Percentiles rank a stretch among this genome's conserved stretches.
Conservation (phyloP, 75 land plant species). For the Pinus taeda region DNA sequence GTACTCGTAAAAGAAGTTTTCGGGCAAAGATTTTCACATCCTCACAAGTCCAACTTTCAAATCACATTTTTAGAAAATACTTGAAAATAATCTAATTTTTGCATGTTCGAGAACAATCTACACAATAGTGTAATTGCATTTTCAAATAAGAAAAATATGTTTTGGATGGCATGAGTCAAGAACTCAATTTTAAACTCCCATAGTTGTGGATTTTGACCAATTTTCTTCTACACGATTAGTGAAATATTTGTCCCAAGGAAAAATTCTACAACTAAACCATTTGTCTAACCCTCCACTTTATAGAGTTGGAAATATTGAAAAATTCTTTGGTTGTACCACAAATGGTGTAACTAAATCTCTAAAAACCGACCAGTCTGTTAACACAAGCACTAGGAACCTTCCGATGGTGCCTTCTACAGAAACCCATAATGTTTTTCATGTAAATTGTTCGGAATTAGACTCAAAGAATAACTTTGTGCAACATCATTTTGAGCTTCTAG, state of each 20-base stretch:
- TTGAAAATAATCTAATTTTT: background rate
- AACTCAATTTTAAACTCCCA: background rate
- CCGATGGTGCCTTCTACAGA: background rate
- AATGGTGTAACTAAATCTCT: slow-evolving; percentile 1
- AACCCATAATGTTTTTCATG: background rate
- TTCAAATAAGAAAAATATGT: background rate
- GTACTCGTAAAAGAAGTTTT: background rate
- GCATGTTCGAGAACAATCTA: background rate
- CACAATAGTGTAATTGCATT: background rate
- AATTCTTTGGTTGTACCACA: background rate
- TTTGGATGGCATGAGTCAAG: slow-evolving; percentile 11
- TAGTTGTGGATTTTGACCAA: background rate
- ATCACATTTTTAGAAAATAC: background rate
- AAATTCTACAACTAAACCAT: background rate
- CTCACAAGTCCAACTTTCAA: background rate
- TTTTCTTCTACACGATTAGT: background rate
- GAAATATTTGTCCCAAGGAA: background rate
- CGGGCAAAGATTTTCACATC: background rate
- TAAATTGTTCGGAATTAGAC: background rate
- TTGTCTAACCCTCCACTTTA: background rate
- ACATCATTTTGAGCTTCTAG: slow-evolving; percentile 56
- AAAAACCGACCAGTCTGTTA: background rate
- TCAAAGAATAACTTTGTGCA: slow-evolving; percentile 1
- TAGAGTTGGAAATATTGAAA: background rate
- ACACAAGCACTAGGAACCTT: background rate